Conservation (phyloP, 345 rosid species). For the Aethionema arabicum region DNA sequence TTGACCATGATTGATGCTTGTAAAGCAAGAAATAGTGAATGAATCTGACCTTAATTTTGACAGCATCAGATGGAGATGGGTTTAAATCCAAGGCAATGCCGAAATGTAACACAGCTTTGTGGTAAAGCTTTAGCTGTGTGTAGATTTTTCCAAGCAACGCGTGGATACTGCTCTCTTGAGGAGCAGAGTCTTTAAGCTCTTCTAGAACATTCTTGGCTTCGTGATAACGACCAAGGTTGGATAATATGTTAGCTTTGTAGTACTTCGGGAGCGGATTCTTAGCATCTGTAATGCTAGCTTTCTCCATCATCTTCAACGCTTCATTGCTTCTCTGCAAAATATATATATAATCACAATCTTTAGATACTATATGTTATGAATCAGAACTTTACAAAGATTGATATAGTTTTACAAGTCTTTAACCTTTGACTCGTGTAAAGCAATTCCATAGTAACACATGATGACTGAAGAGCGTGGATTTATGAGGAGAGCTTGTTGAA, state of each 20-base stretch:
- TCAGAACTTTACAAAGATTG: constrained; percentile 19
- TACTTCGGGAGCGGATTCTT: constrained; percentile 93
- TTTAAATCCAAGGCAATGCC: constrained; percentile 87
- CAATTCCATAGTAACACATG: constrained; percentile 84
- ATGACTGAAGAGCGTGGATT: constrained; percentile 83
- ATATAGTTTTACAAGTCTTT: not conserved
- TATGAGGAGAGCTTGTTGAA: constrained; percentile 70
- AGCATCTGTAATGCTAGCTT: constrained; percentile 63
- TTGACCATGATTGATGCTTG: constrained; percentile 17
- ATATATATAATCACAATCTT: constrained; percentile 3
- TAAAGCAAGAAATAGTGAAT: constrained; percentile 9
- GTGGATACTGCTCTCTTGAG: constrained; percentile 76
- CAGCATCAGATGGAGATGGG: constrained; percentile 71
- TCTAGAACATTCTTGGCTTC: constrained; percentile 71
- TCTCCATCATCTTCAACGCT: constrained; percentile 84
- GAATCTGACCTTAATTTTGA: constrained; percentile 62
- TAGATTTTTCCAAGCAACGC: constrained; percentile 82
- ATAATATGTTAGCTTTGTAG: constrained; percentile 76
- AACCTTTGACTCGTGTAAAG: constrained; percentile 81
- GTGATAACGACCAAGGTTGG: constrained; percentile 55
- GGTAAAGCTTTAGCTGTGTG: constrained; percentile 53
- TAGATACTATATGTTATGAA: constrained; percentile 4
- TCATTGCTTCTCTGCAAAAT: constrained; percentile 69
- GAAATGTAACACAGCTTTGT: constrained; percentile 80
- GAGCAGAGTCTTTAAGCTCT: constrained; percentile 78